These are phyloP conservation scores for Fusarium tricinctum DNA, from an alignment of 2,329 filamentous ascomycete species.

Conservation along the genomic window DNA sequence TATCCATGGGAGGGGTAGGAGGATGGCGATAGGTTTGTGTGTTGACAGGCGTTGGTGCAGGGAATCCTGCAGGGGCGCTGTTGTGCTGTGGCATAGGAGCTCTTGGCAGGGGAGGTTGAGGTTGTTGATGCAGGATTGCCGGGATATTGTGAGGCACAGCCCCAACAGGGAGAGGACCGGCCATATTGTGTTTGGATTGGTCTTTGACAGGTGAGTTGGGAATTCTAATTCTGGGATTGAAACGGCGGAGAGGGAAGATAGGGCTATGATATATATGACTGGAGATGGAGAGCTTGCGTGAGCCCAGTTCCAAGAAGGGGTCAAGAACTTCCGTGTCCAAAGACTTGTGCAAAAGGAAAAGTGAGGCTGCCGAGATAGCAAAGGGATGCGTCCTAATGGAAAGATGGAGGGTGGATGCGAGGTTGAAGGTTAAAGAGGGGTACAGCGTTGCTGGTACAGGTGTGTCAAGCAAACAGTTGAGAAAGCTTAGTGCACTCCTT, in stretches of 20 bases:
- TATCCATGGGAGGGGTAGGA: constrained; percentile 36
- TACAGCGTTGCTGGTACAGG: constrained; percentile 16
- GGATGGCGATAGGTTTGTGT: constrained; percentile 20
- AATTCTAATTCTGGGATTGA: constrained; percentile 11
- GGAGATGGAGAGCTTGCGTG: constrained; percentile 4
- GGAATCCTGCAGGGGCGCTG: constrained; percentile 14
- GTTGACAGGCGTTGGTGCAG: constrained; percentile 17
- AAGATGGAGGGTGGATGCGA: constrained; percentile 38
- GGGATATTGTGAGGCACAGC: constrained; percentile 27
- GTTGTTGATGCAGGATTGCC: constrained; percentile 20
- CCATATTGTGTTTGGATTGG: constrained; percentile 30
- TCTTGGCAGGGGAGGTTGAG: constrained; percentile 12
- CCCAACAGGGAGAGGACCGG: constrained; percentile 12
- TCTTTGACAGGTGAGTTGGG: constrained; percentile 15
- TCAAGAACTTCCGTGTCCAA: neutral
- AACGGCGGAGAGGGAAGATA: constrained; percentile 16
- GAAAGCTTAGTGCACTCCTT: constrained; percentile 7
- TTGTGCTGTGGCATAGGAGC: constrained; percentile 14
- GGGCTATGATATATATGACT: constrained; percentile 39
- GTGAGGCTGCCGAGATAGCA: constrained; percentile 42
- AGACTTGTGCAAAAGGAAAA: constrained; percentile 20
- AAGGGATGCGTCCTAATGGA: constrained; percentile 30
- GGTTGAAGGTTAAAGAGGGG: constrained; percentile 19
- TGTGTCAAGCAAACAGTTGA: constrained; percentile 10
- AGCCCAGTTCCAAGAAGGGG: neutral